Conservation (phyloP, 2,329 filamentous ascomycete species). For the Alternaria panax region DNA sequence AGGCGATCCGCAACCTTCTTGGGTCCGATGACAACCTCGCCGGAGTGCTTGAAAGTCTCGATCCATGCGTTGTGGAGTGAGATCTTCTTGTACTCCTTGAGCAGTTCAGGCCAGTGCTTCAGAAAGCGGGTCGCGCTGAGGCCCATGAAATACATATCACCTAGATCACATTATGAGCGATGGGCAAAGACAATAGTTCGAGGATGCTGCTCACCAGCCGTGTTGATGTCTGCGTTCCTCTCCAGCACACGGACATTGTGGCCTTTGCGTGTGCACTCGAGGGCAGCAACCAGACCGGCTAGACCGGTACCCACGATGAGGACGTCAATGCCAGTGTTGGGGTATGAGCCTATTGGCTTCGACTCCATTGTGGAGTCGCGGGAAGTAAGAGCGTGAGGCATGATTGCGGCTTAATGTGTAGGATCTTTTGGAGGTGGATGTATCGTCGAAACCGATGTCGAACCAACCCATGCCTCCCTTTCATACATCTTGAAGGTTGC, state of each 20-base stretch:
- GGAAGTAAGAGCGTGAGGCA: slow-evolving; percentile 54
- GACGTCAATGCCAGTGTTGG: slow-evolving; percentile 51
- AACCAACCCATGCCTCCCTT: slow-evolving; percentile 8
- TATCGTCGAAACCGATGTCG: slow-evolving; percentile 13
- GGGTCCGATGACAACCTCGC: slow-evolving; percentile 58
- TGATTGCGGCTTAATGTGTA: slow-evolving; percentile 21
- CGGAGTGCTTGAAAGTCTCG: slow-evolving; percentile 63
- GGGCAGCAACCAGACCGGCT: slow-evolving; percentile 48
- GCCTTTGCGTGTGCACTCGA: slow-evolving; percentile 52
- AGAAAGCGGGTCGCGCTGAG: slow-evolving; percentile 63
- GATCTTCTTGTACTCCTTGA: slow-evolving; percentile 59
- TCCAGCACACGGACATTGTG: slow-evolving; percentile 52
- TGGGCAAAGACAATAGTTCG: neutral
- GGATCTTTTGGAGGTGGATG: slow-evolving; percentile 7
- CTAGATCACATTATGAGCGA: slow-evolving; percentile 40
- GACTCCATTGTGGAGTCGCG: slow-evolving; percentile 56
- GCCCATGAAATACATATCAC: slow-evolving; percentile 68
- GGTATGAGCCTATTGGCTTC: slow-evolving; percentile 62
- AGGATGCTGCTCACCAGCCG: slow-evolving; percentile 53
- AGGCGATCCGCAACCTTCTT: slow-evolving; percentile 61
- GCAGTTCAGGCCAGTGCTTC: slow-evolving; percentile 63
- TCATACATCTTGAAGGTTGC: slow-evolving; percentile 24
- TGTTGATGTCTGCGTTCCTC: slow-evolving; percentile 60
- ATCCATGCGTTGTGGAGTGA: slow-evolving; percentile 64
- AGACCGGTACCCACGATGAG: slow-evolving; percentile 51